phyloP scores from a whole-genome alignment of 2,329 filamentous ascomycete species.

The Pyrenophora seminiperda region DNA sequence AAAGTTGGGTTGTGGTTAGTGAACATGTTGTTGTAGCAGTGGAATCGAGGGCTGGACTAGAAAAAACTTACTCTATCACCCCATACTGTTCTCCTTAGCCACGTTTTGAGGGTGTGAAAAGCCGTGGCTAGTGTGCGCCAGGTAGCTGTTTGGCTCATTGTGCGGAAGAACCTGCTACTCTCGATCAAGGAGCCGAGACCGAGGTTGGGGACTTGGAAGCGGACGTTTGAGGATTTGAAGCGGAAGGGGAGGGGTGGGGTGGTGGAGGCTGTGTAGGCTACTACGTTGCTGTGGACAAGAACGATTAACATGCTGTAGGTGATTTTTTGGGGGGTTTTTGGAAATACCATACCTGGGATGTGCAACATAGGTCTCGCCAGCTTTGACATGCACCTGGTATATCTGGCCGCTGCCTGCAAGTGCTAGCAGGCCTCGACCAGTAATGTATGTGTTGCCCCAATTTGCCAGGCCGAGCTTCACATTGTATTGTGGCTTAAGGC shows the following conservation, averaged over 20 bases:
- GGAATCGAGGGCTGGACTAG: not conserved
- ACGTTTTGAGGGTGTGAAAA: slow-evolving; percentile 73
- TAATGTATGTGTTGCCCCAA: slow-evolving; percentile 90
- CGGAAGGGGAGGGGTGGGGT: slow-evolving; percentile 81
- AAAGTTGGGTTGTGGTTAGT: too few species aligned
- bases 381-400: slow-evolving; percentile 79
- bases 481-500: slow-evolving; percentile 76
- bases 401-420: slow-evolving; percentile 86
- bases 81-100: slow-evolving; percentile 82
- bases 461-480: slow-evolving; percentile 76
- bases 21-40: not conserved
- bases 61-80: slow-evolving; percentile 76
- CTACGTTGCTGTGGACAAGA: slow-evolving; percentile 73
- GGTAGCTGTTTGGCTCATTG: slow-evolving; percentile 70
- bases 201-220: slow-evolving; percentile 76
- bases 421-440: slow-evolving; percentile 83
- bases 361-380: slow-evolving; percentile 87
- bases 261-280: slow-evolving; percentile 82
- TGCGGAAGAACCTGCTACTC: slow-evolving; percentile 72
- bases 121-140: slow-evolving; percentile 73
- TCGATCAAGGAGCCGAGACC: slow-evolving; percentile 68
- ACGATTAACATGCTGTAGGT: slow-evolving; percentile 3
- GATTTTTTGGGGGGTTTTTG: too few species aligned
- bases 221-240: slow-evolving; percentile 75
- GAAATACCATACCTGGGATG: slow-evolving; percentile 78